A percentile compares a stretch with the other conserved stretches of the same genome.
Evolutionary conservation across 2,329 filamentous ascomycete genomes (phyloP).

Genomic region (Cladophialophora bantiana): DNA sequence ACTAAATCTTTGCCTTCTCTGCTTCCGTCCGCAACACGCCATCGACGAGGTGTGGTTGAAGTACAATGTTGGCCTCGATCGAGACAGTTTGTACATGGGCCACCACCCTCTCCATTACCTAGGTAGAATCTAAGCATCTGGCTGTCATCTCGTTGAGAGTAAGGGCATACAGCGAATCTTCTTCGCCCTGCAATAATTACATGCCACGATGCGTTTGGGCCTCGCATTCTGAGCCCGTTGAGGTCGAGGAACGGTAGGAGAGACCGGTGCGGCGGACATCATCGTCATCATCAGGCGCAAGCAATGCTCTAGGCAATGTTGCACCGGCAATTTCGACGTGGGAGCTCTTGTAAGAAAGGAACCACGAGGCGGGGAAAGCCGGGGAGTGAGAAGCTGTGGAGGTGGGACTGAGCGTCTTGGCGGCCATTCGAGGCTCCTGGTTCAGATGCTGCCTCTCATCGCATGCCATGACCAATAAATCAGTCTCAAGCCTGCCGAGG

Average conservation of each 20-base stretch:
- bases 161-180: constrained; percentile 22
- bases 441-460: too few species aligned
- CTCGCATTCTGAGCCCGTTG: background rate
- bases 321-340: background rate
- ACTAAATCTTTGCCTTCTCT: background rate
- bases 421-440: too few species aligned
- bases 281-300: background rate
- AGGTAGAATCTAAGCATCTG: background rate
- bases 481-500: background rate
- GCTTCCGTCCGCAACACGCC: background rate
- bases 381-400: background rate
- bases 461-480: background rate
- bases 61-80: constrained; percentile 16
- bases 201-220: constrained; percentile 9
- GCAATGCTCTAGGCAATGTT: background rate
- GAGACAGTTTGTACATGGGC: constrained; percentile 22
- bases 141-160: background rate
- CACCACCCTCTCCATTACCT: constrained; percentile 16
- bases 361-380: background rate
- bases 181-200: constrained; percentile 9
- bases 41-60: constrained; percentile 7
- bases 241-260: background rate
- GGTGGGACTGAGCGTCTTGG: too few species aligned
- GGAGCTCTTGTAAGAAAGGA: background rate
- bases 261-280: background rate